These are phyloP conservation scores for Leishmania major DNA, from an alignment of 208 protist species.

Conservation along the genomic window DNA sequence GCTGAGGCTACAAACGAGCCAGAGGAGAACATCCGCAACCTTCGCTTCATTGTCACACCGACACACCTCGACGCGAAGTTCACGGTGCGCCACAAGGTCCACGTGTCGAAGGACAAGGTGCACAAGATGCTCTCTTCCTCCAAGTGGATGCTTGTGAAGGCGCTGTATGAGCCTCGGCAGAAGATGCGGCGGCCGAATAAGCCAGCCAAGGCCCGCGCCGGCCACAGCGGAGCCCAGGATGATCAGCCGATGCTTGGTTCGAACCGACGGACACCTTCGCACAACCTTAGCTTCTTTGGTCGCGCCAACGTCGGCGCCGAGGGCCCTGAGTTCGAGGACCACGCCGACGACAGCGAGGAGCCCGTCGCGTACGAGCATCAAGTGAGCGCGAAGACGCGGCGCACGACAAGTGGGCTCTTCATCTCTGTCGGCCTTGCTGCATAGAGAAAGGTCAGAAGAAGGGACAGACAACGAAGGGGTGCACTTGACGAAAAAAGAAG, in stretches of 20 bases:
- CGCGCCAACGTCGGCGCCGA: constrained; percentile 47
- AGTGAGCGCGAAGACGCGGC: constrained; percentile 32
- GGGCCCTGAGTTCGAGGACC: constrained; percentile 56
- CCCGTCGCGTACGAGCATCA: constrained; percentile 45
- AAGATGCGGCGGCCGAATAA: constrained; percentile 32
- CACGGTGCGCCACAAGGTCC: constrained; percentile 58
- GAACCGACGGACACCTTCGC: constrained; percentile 21
- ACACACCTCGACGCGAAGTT: constrained; percentile 54
- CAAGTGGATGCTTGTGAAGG: constrained; percentile 46
- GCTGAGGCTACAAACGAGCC: constrained; percentile 46
- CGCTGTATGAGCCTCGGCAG: constrained; percentile 59
- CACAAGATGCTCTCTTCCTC: constrained; percentile 49
- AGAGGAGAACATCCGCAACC: constrained; percentile 47
- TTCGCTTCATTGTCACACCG: constrained; percentile 62
- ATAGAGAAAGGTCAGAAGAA: constrained; percentile 4
- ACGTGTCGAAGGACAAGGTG: constrained; percentile 41
- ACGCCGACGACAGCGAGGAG: constrained; percentile 54
- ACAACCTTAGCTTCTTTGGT: constrained; percentile 62
- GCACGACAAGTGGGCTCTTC: constrained; percentile 30
- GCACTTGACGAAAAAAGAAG: background rate
- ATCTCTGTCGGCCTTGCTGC: constrained; percentile 28
- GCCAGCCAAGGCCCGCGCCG: background rate
- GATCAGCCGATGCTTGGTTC: constrained; percentile 25
- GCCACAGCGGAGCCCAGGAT: background rate
- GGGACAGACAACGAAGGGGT: background rate